Evolutionary conservation across 495 filamentous ascomycete genomes (phyloP), one percentile per base, ranked within the genome.

Genomic region (Xylaria venustula): DNA sequence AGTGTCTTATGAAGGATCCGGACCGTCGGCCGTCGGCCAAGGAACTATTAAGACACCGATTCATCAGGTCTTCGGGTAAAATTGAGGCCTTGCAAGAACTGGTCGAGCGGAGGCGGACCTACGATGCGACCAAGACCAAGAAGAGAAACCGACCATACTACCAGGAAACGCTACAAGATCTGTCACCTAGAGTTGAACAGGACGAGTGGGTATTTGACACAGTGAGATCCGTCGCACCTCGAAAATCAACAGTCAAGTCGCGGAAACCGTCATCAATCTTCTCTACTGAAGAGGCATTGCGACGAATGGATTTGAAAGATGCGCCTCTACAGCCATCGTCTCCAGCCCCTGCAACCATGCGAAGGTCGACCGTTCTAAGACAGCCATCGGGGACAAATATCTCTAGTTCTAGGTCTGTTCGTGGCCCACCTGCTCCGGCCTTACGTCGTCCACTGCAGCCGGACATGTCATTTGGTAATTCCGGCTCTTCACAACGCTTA

Each of bases 191-290:
- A 68, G 79, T 84, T 19, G 88, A 92, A 19, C 80, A 88, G 17
- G 92, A 96, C 65, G 90, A 90, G 53, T 99, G 94, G 94, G 88
- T 97, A n/a, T 99, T 99, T 68, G 94, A 97, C 67, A 99, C 94
- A 0, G 85, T 99, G 65, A 93, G 90, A 70, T 88, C 81, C 2
- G 74, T 80, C 7, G 66, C 61, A 45, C 73, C 69, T 25, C 73
- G 69, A 45, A 81, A 71, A 61, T 72, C 76, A 7, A 75, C 78
- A 4, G 67, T 76, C 48, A 61, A 79, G 60, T 78, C 83, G 5
- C 75, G 83, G 15, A 85, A 84, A 61, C 71, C 80, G 20, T 85
- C 81, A 1, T 75, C 78, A 17, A 77, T 79, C 14, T 77, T 76
- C 60, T 64, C 76, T 56, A 74, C 75, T 36, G 85, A 86, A 62